Evolutionary conservation across 1,284 basidiomycete species (phyloP), one percentile per base, ranked within the genome.

Genomic region (Fomitopsis pinicola): DNA sequence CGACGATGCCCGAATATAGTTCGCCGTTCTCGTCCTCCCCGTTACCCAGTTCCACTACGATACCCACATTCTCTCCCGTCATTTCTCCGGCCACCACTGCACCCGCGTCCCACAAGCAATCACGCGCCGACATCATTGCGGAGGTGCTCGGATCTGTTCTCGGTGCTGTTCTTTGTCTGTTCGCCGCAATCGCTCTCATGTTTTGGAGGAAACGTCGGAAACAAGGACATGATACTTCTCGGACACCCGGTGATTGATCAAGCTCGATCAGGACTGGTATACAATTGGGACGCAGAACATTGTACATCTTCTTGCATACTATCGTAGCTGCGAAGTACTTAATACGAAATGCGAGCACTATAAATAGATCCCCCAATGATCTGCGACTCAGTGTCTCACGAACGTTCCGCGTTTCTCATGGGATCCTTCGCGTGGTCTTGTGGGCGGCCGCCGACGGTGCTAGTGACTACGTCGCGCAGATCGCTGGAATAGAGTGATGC

Each of bases 121-220:
- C 59, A 3, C 62, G 59, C n/a, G 66, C 64, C 9, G 67, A 65
- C 46, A 63, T 68, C 42, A 65, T 64, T 3, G 68, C 68, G 3
- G 68, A 70, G 40, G 66, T 67, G 42, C 63, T 70, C 35, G 68
- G 68, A 5, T 61, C 67, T 0, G 17, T 70, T 3, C 58, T 70
- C 36, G 68, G 68, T 0, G 61, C 63, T 1, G 42, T 59, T 4
- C 55, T 70, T 14, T 35, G 66, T 17, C 60, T 53, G 1, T 57
- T 58, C 6, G 66, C 44, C 1, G 59, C 40, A 7, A 57, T 50
- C 5, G 58, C 62, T 19, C 30, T 59, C 38, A 14, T 63, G 6
- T 54, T 57, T 44, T 61, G 61, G 46, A 38, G 54, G 12, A 63
- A 63, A 56, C 67, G 67, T 50, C 55, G 53, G 42, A 55, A n/a